Conservation (phyloP, 352 stramenopile species). For the Peronospora tabacina region DNA sequence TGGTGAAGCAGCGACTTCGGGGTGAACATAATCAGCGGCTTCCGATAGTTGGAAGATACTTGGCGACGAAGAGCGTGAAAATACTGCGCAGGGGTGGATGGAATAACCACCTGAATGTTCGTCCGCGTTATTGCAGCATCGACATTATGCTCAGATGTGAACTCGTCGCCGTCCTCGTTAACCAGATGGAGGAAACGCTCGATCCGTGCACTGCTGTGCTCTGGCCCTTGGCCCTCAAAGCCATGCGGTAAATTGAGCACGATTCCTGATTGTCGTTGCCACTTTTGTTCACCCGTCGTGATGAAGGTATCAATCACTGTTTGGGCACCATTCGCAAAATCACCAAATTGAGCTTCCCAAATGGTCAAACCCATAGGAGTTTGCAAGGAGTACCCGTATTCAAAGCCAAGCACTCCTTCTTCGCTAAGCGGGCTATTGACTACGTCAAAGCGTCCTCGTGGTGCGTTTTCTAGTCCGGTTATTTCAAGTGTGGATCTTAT, state of each 20-base stretch:
- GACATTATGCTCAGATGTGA: constrained; percentile 34
- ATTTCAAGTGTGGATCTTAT: constrained; percentile 40
- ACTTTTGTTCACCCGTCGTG: constrained; percentile 78
- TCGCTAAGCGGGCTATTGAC: constrained; percentile 82
- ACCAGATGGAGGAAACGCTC: constrained; percentile 79
- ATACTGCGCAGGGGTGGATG: constrained; percentile 91
- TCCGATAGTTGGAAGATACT: constrained; percentile 59
- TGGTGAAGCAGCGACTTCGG: constrained; percentile 83
- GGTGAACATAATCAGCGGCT: constrained; percentile 74
- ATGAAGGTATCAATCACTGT: constrained; percentile 87
- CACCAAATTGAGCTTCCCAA: constrained; percentile 90
- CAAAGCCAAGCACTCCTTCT: constrained; percentile 79
- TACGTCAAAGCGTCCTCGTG: constrained; percentile 52
- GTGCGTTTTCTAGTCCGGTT: constrained; percentile 33
- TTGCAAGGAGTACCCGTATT: constrained; percentile 83
- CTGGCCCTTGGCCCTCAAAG: constrained; percentile 80
- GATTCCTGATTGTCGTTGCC: constrained; percentile 85
- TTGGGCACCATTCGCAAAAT: constrained; percentile 85
- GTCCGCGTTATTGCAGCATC: constrained; percentile 40
- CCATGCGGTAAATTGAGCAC: constrained; percentile 76
- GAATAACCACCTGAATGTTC: constrained; percentile 75
- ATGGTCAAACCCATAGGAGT: constrained; percentile 68
- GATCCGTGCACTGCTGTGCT: constrained; percentile 79
- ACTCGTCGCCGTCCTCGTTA: constrained; percentile 67
- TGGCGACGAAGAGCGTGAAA: constrained; percentile 92